phyloP scores from a whole-genome alignment of 2,329 filamentous ascomycete genomes.

The Sarocladium oryzae region DNA sequence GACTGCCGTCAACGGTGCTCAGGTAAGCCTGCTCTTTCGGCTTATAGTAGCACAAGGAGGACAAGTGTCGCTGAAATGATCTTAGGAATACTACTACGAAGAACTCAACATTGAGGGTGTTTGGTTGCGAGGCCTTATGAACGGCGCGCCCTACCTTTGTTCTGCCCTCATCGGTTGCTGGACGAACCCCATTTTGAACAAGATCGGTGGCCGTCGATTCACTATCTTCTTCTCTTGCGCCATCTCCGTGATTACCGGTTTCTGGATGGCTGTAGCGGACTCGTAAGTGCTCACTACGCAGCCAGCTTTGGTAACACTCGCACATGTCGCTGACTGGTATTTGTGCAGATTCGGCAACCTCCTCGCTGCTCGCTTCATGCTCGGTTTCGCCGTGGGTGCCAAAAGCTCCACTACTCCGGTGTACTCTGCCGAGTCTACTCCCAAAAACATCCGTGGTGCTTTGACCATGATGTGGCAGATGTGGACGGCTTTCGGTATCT shows the following conservation, averaged over 20 bases:
- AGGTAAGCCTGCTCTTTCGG: conserved; percentile 43
- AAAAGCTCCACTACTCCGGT: conserved; percentile 29
- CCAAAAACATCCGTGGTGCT: conserved; percentile 31
- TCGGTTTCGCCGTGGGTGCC: conserved; percentile 31
- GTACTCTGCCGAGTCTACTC: conserved; percentile 30
- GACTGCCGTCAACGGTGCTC: conserved; percentile 58
- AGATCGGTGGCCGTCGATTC: conserved; percentile 54
- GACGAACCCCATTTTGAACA: conserved; percentile 42
- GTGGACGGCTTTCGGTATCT: conserved; percentile 31
- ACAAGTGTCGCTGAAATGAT: neutral
- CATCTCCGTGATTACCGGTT: conserved; percentile 40
- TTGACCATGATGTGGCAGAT: conserved; percentile 33
- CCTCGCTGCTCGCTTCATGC: conserved; percentile 25
- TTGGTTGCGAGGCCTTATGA: conserved; percentile 47
- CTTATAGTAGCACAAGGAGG: conserved; percentile 20
- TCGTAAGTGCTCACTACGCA: conserved; percentile 37
- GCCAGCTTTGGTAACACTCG: no score
- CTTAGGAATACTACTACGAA: conserved; percentile 27
- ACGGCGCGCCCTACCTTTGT: conserved; percentile 50
- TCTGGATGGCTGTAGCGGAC: conserved; percentile 51
- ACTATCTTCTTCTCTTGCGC: conserved; percentile 59
- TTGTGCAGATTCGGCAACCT: conserved; percentile 18
- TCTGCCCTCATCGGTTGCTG: conserved; percentile 30
- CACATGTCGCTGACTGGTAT: no score
- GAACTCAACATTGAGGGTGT: conserved; percentile 29